Evolutionary conservation across 148 eudicot genomes (phyloP), one percentile per base, ranked within the genome.

Genomic region (Selenicereus undatus): DNA sequence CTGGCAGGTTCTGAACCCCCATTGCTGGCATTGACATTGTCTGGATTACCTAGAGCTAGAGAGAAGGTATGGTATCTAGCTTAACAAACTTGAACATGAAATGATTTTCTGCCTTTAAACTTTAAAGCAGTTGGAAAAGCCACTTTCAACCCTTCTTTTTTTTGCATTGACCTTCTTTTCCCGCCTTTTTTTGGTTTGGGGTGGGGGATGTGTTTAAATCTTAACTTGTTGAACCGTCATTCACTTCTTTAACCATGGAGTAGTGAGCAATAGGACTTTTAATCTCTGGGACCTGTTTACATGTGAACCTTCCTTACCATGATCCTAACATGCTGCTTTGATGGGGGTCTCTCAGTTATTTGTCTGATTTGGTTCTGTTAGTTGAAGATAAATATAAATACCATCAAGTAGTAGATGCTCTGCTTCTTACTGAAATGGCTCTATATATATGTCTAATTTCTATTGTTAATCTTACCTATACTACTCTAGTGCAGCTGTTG

Each of bases 1-100:
- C 91, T 90, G 71, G 95, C 93, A 86, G 98, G 94, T 26, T 95
- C 91, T 78, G 93, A 90, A 79, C 98, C 98, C 0, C 97, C 98
- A 27, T 78, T 94, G 56, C 95, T 91, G 76, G 93, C 97, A 26
- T 82, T 94, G 80, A 88, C 93, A 21, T 95, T 86, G 87, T 87
- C 95, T 1, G 98, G 98, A 68, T 91, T 97, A 11, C 89, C 97
- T 1, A 86, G 98, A 82, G 98, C 94, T 73, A 90, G 84, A 82
- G 98, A 93, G 80, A 94, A 94, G 92, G 98, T 94, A 81, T 9
- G 7, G 6, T 60, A 32, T 21, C 71, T 70, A 26, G 35, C 48
- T 0, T 4, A 56, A 17, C 62, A 17, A 17, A 56, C 22, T 56
- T 56, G 62, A 56, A 56, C 8, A 56, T 56, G 22, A 56, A 56